Evolutionary conservation across 768 basidiomycete genomes (phyloP), one percentile per base, ranked within the genome.

Genomic region (Boletus coccyginus): DNA sequence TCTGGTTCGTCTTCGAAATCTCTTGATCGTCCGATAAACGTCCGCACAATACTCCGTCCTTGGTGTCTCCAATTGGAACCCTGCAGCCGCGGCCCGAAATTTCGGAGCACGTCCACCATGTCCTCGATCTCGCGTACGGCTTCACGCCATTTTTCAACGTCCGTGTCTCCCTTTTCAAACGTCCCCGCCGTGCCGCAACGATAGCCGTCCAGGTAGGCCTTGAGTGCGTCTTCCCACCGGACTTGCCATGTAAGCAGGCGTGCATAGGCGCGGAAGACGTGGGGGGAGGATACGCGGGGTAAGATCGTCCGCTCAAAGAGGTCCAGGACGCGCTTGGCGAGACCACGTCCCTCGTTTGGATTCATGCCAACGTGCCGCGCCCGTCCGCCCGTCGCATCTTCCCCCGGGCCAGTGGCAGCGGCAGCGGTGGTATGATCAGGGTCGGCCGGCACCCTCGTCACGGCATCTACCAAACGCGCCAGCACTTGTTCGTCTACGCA

Each of bases 1-100:
- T 93, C 94, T 5, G 85, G 81, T 69, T 97, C 91, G 50, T 94
- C 94, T 70, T 88, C 90, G 61, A 94, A 98, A 55, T 86, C 91
- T 71, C 78, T 86, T 56, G 91, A 92, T 57, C 91, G 78, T 8
- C 90, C 95, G 73, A 92, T 81, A 73, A 98, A 98, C 50, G 87
- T 89, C 73, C 95, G 78, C 56, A 98, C 81, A 54, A 98, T 78
- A 58, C 92, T 94, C 52, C 88, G 81, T 43, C 86, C 92, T 73
- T 96, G 92, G 64, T 90, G 81, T 70, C 78, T 82, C 97, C 97
- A 98, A 59, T 86, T 88, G 55, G 67, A 71, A 53, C 77, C 74
- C 51, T 70, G 79, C 39, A 81, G 81, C 52, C 81, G 78, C 47
- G 91, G 87, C 3, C 96, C 94, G 61, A 94, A 84, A 70, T 92